Conservation (phyloP, 306 rosid species). For the Sechiopsis laciniata region DNA sequence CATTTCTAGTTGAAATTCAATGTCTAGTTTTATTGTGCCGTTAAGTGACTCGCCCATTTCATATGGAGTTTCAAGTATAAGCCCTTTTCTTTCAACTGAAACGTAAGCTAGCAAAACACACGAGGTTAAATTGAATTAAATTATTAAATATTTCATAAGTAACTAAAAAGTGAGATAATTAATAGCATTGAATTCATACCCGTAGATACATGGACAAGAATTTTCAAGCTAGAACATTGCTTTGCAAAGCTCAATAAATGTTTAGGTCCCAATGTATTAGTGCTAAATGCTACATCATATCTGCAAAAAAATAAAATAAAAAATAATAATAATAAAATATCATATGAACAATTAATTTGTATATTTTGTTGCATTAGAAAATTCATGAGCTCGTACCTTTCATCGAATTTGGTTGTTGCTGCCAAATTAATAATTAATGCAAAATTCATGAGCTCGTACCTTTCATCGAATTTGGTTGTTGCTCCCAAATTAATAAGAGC, state of each 20-base stretch:
- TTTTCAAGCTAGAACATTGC: slow-evolving; percentile 41
- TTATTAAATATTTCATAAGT: too few relatives aligned
- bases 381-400: slow-evolving; percentile 49
- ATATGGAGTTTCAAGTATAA: slow-evolving; percentile 48
- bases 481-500: too few relatives aligned
- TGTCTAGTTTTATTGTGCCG: slow-evolving; percentile 45
- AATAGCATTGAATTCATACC: too few relatives aligned
- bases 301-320: background rate
- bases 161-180: too few relatives aligned
- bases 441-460: too few relatives aligned
- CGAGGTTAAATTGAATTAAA: background rate
- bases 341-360: too few relatives aligned
- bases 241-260: slow-evolving; percentile 57
- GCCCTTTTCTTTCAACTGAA: slow-evolving; percentile 58
- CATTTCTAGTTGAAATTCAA: slow-evolving; percentile 39
- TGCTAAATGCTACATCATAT: slow-evolving; percentile 43
- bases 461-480: too few relatives aligned
- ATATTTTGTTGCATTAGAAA: background rate
- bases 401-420: slow-evolving; percentile 71
- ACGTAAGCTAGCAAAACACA: slow-evolving; percentile 51
- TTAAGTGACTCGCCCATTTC: slow-evolving; percentile 52
- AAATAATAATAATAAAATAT: too few relatives aligned
- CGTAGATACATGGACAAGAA: slow-evolving; percentile 69
- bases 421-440: slow-evolving; percentile 64
- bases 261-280: slow-evolving; percentile 63